phyloP scores from a whole-genome alignment of 345 rosid species.

The Stellera chamaejasme region DNA sequence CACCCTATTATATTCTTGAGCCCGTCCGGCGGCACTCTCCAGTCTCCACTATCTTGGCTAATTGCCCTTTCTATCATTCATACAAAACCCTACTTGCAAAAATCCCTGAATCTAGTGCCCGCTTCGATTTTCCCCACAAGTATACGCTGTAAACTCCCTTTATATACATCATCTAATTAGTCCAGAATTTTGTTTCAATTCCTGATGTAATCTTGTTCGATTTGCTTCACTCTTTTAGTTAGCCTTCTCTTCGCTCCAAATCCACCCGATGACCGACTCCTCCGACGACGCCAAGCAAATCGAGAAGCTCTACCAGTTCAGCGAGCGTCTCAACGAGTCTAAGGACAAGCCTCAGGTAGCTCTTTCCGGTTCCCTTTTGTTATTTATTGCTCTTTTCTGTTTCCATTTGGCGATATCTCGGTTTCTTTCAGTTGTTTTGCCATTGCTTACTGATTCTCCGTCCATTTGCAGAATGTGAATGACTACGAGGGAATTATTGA shows the following conservation, averaged over 20 bases:
- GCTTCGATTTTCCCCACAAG: too few relatives aligned
- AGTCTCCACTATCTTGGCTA: too few relatives aligned
- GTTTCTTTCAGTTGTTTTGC: not conserved
- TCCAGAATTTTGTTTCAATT: not conserved
- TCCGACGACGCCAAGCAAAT: slow-evolving; percentile 67
- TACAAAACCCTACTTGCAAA: too few relatives aligned
- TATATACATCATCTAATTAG: not conserved
- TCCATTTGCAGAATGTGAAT: slow-evolving; percentile 47
- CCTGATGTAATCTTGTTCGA: slow-evolving; percentile 12
- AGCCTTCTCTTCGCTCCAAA: not conserved
- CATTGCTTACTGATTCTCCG: not conserved
- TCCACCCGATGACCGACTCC: slow-evolving; percentile 48
- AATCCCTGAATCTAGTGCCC: too few relatives aligned
- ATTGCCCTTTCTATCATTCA: too few relatives aligned
- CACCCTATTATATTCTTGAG: too few relatives aligned
- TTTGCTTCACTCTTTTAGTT: slow-evolving; percentile 33
- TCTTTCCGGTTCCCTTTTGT: not conserved
- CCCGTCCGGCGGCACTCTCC: too few relatives aligned
- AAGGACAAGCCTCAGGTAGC: slow-evolving; percentile 92
- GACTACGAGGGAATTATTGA: slow-evolving; percentile 88
- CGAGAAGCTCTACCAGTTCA: slow-evolving; percentile 96
- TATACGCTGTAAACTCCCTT: not conserved
- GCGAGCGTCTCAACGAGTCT: slow-evolving; percentile 86
- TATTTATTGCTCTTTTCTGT: slow-evolving; percentile 4
- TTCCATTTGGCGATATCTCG: not conserved